Conservation (phyloP, 176 grass and related monocot genomes). For the Alloteropsis semialata region DNA sequence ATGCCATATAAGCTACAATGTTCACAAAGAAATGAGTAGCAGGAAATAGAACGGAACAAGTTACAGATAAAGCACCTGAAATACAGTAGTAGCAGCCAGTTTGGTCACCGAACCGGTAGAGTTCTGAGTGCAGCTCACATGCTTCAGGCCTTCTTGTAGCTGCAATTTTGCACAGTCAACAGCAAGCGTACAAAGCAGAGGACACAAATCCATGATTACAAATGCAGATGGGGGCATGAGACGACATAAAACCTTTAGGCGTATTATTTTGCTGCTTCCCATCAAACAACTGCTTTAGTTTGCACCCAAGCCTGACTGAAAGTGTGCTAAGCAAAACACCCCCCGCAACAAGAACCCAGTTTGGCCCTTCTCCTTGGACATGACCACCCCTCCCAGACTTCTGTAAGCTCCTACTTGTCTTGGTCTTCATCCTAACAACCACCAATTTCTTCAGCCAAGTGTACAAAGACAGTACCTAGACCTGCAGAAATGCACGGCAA, state of each 20-base stretch:
- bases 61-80: constrained; percentile 56
- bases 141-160: constrained; percentile 50
- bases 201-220: constrained; percentile 1
- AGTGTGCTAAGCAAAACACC: constrained; percentile 80
- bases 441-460: constrained; percentile 37
- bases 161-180: constrained; percentile 42
- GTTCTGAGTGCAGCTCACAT: constrained; percentile 59
- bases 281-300: constrained; percentile 75
- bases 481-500: constrained; percentile 30
- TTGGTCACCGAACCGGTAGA: constrained; percentile 57
- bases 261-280: constrained; percentile 49
- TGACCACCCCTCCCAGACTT: constrained; percentile 46
- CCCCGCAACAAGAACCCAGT: constrained; percentile 86
- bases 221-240: background rate
- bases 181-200: background rate
- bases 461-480: constrained; percentile 21
- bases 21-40: background rate
- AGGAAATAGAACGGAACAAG: background rate
- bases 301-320: constrained; percentile 79
- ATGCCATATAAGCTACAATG: background rate
- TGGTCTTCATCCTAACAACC: constrained; percentile 58
- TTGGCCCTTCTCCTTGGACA: constrained; percentile 73
- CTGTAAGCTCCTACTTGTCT: constrained; percentile 59
- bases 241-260: constrained; percentile 55
- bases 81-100: constrained; percentile 57